Evolutionary conservation across 2,329 filamentous ascomycete species (phyloP), one percentile per base, ranked within the genome.

Genomic region (Nigrospora sphaerica): DNA sequence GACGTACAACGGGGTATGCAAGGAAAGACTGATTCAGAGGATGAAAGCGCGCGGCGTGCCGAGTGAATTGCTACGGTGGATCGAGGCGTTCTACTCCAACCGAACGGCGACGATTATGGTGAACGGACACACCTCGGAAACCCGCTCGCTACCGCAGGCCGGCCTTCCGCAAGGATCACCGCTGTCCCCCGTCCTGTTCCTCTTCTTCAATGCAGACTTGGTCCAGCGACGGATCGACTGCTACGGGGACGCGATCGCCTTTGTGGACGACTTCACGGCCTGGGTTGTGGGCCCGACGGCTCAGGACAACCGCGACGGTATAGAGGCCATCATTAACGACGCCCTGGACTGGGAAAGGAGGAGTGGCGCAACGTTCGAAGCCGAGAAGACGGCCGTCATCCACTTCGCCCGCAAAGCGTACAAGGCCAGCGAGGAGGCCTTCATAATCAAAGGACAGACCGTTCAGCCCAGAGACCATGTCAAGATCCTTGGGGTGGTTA

Each of bases 351-450:
- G 47, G 53, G 54, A 58, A 40, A 48, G 38, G 32, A 42, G 51
- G 31, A 62, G 58, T 34, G 50, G 58, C 19, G 47, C 41, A 18
- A 51, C 47, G 14, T 53, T 53, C 18, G 40, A 51, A 39, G 46
- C 49, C 12, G 45, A 53, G 9, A 53, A 79, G 53, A 74, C 78
- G 47, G 75, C 77, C 51, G 82, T 83, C 77, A 80, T 80, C 9
- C 77, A 80, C 52, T 83, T 84, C 52, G 77, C 83, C 44, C 73
- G 50, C 77, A 81, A 57, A 9, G 43, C 42, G 2, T 37, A 47
- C 18, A 49, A 78, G 85, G 11, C n/a, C 14, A 39, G 37, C 31
- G 19, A 23, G 19, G 19, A 23, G 19, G 19, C 19, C 19, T 23
- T 23, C 7, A 23, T 23, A 23, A 23, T 23, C 7, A 23, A 23